Evolutionary conservation across 2,329 filamentous ascomycete species (phyloP).

Genomic region (Fusarium brevicatenulatum): DNA sequence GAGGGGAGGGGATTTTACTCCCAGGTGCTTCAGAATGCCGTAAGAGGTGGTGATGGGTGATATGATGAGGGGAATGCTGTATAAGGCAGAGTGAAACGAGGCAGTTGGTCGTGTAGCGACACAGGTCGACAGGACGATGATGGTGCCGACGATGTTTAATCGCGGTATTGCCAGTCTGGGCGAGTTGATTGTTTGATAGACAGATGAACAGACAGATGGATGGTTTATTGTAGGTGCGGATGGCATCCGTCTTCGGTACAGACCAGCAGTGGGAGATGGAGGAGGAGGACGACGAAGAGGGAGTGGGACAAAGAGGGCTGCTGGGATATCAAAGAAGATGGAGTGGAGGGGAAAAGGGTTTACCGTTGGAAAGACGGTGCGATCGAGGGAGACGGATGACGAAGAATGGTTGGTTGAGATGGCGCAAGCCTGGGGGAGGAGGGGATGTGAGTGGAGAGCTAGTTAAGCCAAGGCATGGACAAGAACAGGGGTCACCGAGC

Average conservation of each 20-base stretch:
- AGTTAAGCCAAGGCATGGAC: constrained; percentile 28
- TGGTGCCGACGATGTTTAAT: constrained; percentile 29
- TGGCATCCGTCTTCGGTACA: constrained; percentile 27
- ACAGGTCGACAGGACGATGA: constrained; percentile 4
- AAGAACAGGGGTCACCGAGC: constrained; percentile 34
- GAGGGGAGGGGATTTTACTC: background rate
- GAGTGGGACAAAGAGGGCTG: constrained; percentile 40
- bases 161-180: constrained; percentile 16
- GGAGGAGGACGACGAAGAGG: constrained; percentile 30
- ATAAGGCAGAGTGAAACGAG: constrained; percentile 13
- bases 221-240: constrained; percentile 34
- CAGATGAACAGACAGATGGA: constrained; percentile 21
- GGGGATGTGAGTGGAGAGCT: constrained; percentile 27
- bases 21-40: constrained; percentile 1
- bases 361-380: constrained; percentile 44
- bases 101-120: constrained; percentile 14
- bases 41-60: constrained; percentile 12
- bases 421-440: constrained; percentile 42
- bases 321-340: constrained; percentile 39
- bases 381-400: constrained; percentile 48
- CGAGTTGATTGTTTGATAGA: constrained; percentile 33
- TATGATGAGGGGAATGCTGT: background rate
- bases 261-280: background rate
- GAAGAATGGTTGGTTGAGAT: constrained; percentile 49
- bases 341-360: constrained; percentile 36